Percentiles rank a stretch among this genome's conserved stretches.
phyloP scores from a whole-genome alignment of 257 asterid genomes.

The Marsdenia floribunda region DNA sequence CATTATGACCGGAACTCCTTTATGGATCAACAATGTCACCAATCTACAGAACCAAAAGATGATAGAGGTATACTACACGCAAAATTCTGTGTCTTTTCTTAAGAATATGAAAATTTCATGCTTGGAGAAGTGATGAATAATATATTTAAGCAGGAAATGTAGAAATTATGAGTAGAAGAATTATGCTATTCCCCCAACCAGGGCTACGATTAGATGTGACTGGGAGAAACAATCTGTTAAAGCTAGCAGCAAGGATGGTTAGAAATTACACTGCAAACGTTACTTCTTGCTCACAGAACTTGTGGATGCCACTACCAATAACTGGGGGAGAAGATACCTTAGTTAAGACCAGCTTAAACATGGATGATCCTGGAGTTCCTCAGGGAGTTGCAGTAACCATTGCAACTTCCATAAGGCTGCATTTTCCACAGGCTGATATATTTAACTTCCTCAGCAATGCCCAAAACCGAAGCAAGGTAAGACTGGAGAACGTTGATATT shows the following conservation, averaged over 20 bases:
- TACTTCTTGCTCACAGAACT: constrained; percentile 28
- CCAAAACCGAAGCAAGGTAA: constrained; percentile 37
- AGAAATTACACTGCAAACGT: constrained; percentile 29
- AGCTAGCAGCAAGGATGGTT: constrained; percentile 40
- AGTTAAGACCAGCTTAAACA: constrained; percentile 32
- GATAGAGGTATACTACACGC: constrained; percentile 19
- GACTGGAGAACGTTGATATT: too few relatives aligned
- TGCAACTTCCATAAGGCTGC: constrained; percentile 46
- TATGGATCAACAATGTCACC: constrained; percentile 18
- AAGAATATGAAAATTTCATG: too few relatives aligned
- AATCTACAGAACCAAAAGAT: constrained; percentile 1
- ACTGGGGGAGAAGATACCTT: constrained; percentile 36
- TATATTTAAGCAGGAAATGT: not conserved
- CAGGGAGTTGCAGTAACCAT: constrained; percentile 32
- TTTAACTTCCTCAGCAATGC: constrained; percentile 34
- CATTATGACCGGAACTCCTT: constrained; percentile 30
- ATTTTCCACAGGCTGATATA: constrained; percentile 25
- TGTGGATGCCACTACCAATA: constrained; percentile 39
- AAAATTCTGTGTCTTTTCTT: not conserved
- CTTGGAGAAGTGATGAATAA: not conserved
- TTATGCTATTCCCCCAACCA: not conserved
- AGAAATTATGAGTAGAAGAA: not conserved
- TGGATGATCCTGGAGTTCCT: constrained; percentile 29
- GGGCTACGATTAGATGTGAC: constrained; percentile 7
- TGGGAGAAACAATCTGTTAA: constrained; percentile 31